Conservation (phyloP, 441 rosid genomes). For the Adansonia grandidieri region DNA sequence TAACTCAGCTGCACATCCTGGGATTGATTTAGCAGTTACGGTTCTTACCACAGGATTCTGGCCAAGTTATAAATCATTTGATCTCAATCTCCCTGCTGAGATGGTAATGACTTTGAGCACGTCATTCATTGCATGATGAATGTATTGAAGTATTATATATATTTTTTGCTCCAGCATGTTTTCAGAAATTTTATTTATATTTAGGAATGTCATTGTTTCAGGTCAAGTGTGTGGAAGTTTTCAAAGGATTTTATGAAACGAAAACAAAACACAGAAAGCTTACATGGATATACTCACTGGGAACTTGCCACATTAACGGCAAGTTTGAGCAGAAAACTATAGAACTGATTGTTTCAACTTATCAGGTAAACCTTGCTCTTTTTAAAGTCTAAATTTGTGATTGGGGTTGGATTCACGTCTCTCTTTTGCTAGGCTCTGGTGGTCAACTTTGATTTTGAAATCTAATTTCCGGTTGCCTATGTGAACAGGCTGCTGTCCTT, state of each 20-base stretch:
- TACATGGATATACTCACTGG: conserved; percentile 90
- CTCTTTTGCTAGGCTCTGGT: background rate
- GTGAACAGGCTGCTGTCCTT: conserved; percentile 70
- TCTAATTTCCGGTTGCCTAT: conserved; percentile 13
- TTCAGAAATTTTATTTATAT: background rate
- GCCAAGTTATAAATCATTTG: conserved; percentile 96
- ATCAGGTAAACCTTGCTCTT: conserved; percentile 52
- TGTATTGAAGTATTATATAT: background rate
- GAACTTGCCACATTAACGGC: conserved; percentile 79
- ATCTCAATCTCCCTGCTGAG: conserved; percentile 85
- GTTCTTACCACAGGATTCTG: conserved; percentile 97
- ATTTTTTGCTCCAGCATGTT: background rate
- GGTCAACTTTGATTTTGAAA: background rate
- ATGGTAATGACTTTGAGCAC: conserved; percentile 55
- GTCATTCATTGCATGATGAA: background rate
- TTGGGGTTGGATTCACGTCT: background rate
- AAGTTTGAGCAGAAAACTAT: conserved; percentile 84
- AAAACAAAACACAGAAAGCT: conserved; percentile 87
- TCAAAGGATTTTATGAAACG: conserved; percentile 78
- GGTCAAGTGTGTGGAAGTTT: conserved; percentile 86
- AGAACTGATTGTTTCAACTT: conserved; percentile 85
- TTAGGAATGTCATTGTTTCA: conserved; percentile 37
- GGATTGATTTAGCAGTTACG: conserved; percentile 83
- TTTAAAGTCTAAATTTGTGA: background rate
- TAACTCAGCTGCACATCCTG: conserved; percentile 68